Evolutionary conservation across 2,329 filamentous ascomycete genomes (phyloP).

Genomic region (Kalaharituber pfeilii): DNA sequence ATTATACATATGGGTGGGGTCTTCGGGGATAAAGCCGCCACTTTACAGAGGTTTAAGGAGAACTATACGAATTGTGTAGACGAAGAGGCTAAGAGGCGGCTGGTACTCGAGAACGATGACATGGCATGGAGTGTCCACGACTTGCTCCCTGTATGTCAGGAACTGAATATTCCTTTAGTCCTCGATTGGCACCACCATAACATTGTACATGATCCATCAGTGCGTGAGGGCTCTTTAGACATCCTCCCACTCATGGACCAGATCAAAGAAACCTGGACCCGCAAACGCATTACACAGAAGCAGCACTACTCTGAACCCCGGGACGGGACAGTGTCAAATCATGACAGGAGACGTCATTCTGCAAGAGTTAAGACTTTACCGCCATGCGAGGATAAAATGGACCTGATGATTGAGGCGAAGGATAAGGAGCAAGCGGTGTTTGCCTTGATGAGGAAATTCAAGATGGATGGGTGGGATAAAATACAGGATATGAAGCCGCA

Average conservation of each 20-base stretch:
- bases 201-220: conserved; percentile 61
- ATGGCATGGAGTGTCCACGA: conserved; percentile 88
- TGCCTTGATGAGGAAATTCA: conserved; percentile 77
- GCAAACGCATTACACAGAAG: conserved; percentile 75
- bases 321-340: conserved; percentile 55
- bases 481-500: conserved; percentile 45
- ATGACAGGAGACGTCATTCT: conserved; percentile 70
- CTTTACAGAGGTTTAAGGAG: conserved; percentile 56
- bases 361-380: conserved; percentile 62
- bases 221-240: conserved; percentile 71
- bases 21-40: conserved; percentile 71
- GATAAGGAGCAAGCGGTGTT: conserved; percentile 96
- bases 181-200: conserved; percentile 94
- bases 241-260: conserved; percentile 51
- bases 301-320: conserved; percentile 90
- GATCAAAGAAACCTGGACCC: conserved; percentile 68
- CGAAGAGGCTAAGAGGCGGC: conserved; percentile 53
- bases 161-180: conserved; percentile 82
- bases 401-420: conserved; percentile 98
- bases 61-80: conserved; percentile 50
- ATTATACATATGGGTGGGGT: conserved; percentile 84
- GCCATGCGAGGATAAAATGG: conserved; percentile 67
- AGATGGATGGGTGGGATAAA: conserved; percentile 57
- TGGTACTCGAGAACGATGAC: conserved; percentile 90
- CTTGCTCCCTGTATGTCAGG: conserved; percentile 72